Conservation (phyloP, 257 asterid species). For the Linaria vulgaris region DNA sequence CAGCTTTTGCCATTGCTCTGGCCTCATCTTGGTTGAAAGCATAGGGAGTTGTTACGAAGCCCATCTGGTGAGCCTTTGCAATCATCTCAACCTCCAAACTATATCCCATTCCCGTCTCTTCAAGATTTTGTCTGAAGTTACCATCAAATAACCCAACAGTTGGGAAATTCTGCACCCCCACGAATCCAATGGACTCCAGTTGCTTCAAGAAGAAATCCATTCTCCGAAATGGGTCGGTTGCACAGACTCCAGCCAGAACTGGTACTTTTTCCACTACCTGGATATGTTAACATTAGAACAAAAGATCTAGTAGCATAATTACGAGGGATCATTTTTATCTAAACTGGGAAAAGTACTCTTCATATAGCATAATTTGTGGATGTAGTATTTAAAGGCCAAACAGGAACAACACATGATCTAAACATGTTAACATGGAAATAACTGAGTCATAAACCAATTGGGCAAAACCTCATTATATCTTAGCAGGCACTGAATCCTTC, state of each 20-base stretch:
- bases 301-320: conserved; percentile 17
- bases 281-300: conserved; percentile 25
- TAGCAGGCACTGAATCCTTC: too few relatives aligned
- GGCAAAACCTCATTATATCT: too few relatives aligned
- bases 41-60: conserved; percentile 92
- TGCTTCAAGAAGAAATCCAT: conserved; percentile 92
- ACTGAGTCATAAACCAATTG: too few relatives aligned
- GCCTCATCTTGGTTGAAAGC: conserved; percentile 92
- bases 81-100: conserved; percentile 98
- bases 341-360: conserved; percentile 5
- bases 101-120: conserved; percentile 99
- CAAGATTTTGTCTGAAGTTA: conserved; percentile 85
- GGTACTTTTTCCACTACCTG: conserved; percentile 90
- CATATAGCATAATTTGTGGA: conserved; percentile 12
- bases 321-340: conserved; percentile 9
- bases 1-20: conserved; percentile 83
- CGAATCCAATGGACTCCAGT: conserved; percentile 86
- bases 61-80: conserved; percentile 85
- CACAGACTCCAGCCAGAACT: conserved; percentile 98
- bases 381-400: conserved; percentile 3
- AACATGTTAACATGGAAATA: background rate
- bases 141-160: conserved; percentile 97
- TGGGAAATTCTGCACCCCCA: conserved; percentile 96
- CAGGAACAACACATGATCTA: background rate
- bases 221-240: conserved; percentile 91